Conservation (phyloP, 208 protist species). For the Trypanosoma cruzi region DNA sequence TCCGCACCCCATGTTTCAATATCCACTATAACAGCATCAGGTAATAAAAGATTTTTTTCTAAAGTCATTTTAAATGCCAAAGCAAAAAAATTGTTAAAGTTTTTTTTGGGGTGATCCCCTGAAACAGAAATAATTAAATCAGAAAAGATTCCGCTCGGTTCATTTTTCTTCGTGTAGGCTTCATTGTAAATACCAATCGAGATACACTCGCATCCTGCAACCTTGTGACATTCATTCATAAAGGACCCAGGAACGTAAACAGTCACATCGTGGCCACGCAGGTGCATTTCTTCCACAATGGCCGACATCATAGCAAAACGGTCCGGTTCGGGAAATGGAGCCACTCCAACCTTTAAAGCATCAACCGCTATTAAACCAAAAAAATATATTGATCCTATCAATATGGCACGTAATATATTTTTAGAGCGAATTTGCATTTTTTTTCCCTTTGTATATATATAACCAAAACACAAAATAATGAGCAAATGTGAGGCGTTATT, state of each 20-base stretch:
- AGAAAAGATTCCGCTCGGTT: constrained; percentile 6
- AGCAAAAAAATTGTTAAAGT: constrained; percentile 12
- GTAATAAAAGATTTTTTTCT: not conserved
- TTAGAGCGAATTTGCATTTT: too few relatives aligned
- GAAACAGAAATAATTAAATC: constrained; percentile 9
- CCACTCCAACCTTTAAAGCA: not conserved
- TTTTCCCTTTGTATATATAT: too few relatives aligned
- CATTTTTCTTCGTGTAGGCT: constrained; percentile 7
- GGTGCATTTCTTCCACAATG: constrained; percentile 5
- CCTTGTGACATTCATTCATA: constrained; percentile 1
- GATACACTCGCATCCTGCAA: not conserved
- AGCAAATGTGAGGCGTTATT: too few relatives aligned
- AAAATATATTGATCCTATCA: too few relatives aligned
- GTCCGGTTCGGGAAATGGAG: constrained; percentile 2
- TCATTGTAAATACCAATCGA: constrained; percentile 10
- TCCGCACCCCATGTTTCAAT: constrained; percentile 24
- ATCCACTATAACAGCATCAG: constrained; percentile 32
- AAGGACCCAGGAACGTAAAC: constrained; percentile 10
- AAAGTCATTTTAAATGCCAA: not conserved
- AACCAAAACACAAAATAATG: too few relatives aligned
- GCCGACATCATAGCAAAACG: constrained; percentile 6
- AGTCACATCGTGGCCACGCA: constrained; percentile 5
- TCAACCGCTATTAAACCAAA: too few relatives aligned
- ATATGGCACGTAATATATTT: too few relatives aligned
- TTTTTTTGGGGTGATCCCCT: not conserved